Conservation (phyloP, 495 filamentous ascomycete genomes). For the Penicillium arizonense region DNA sequence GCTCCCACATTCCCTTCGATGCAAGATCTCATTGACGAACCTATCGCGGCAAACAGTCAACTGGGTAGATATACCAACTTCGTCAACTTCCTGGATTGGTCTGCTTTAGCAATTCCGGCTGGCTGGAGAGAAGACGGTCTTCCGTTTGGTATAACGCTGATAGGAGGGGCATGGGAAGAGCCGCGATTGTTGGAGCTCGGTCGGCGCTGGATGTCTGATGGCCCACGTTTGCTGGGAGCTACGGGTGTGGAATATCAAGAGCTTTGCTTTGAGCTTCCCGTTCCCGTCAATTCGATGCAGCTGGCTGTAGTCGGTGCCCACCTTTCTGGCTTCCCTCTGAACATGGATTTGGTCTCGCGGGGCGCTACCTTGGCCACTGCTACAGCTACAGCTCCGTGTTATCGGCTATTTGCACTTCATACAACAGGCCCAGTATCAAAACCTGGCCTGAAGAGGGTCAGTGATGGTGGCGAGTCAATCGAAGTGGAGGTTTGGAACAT, state of each 20-base stretch:
- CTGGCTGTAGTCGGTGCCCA: slow-evolving; percentile 21
- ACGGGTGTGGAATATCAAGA: slow-evolving; percentile 51
- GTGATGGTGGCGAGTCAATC: slow-evolving; percentile 36
- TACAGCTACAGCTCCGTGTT: slow-evolving; percentile 10
- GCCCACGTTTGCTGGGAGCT: slow-evolving; percentile 11
- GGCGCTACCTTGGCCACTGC: slow-evolving; percentile 25
- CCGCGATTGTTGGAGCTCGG: slow-evolving; percentile 11
- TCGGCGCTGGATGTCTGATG: slow-evolving; percentile 11
- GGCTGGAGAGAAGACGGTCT: slow-evolving; percentile 32
- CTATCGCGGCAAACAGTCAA: slow-evolving; percentile 52
- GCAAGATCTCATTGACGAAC: slow-evolving; percentile 53
- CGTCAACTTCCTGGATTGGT: slow-evolving; percentile 65
- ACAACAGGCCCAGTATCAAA: not conserved
- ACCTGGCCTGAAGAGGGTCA: slow-evolving; percentile 37
- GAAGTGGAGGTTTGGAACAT: slow-evolving; percentile 19
- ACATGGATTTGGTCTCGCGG: slow-evolving; percentile 16
- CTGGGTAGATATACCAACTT: slow-evolving; percentile 63
- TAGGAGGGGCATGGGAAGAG: slow-evolving; percentile 47
- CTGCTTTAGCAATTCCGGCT: slow-evolving; percentile 58
- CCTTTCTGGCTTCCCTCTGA: slow-evolving; percentile 21
- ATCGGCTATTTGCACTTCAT: slow-evolving; percentile 5
- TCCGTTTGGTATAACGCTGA: slow-evolving; percentile 64
- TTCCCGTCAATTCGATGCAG: not conserved
- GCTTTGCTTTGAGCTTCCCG: slow-evolving; percentile 10
- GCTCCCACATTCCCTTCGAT: slow-evolving; percentile 59